Evolutionary conservation across 805 yeast genomes (phyloP), one percentile per base, ranked within the genome.

Genomic region (Tanozyma kutaoensis): DNA sequence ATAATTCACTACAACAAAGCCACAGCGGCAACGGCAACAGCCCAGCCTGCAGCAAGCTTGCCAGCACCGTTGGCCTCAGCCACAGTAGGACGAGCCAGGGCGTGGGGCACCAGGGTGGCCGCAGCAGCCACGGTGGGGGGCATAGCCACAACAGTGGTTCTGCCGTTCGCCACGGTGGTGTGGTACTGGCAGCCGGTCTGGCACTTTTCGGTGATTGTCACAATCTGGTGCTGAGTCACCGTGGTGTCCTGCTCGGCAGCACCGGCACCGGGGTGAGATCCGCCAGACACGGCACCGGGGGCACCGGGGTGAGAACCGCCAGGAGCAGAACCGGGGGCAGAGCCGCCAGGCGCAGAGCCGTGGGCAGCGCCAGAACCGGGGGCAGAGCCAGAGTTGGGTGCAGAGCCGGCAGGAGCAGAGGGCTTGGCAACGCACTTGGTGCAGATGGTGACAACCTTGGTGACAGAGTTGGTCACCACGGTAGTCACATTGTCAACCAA

Each of bases 381-480:
- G 12, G 39, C 29, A 25, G 29, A 34, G 12, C 36, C 28, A 4
- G 38, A 31, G 18, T 29, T 12, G 3, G 28, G 12, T 8, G 34
- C 38, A 6, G 34, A 29, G 24, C 29, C 23, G n/a, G 32, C 26
- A 29, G 15, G n/a, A n/a, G n/a, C n/a, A n/a, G n/a, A n/a, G n/a
- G n/a, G n/a, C n/a, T n/a, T n/a, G n/a, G n/a, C n/a, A n/a, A n/a
- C 22, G 24, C 39, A 34, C 22, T 24, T 27, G 23, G 34, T 30
- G 26, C 39, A 36, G 12, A 36, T 18, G 20, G 36, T 29, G 21
- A 28, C 28, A 14, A 28, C 33, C 18, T 23, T 12, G 10, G 39
- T 36, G 14, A 10, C 19, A 8, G 24, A 24, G 29, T 32, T 17
- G n/a, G 36, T 30, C 3, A 29, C 31, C 12, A 24, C 18, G 4